Conservation (phyloP, 768 basidiomycete species). For the Coprinopsis cinerea region DNA sequence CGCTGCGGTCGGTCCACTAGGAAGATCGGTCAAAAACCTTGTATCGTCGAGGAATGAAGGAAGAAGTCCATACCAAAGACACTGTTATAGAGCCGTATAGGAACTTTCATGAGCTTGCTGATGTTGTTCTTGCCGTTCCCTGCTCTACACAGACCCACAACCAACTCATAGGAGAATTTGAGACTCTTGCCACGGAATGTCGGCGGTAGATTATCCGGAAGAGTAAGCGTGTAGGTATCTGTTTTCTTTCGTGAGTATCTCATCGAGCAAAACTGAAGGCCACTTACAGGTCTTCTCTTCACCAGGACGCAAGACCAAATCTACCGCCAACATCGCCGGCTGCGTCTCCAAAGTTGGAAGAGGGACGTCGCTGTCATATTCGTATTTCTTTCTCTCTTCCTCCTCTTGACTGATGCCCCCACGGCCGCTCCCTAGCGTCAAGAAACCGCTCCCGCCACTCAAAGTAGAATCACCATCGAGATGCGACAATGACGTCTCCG, state of each 20-base stretch:
- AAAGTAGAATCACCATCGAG: background rate
- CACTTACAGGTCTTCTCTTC: slow-evolving; percentile 77
- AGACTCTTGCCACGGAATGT: slow-evolving; percentile 83
- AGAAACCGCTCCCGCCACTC: background rate
- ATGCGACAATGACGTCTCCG: background rate
- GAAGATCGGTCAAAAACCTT: slow-evolving; percentile 4
- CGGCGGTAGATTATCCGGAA: slow-evolving; percentile 83
- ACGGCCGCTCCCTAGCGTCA: background rate
- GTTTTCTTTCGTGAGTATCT: slow-evolving; percentile 6
- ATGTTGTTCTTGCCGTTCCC: slow-evolving; percentile 42
- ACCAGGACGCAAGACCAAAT: slow-evolving; percentile 75
- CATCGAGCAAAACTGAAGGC: slow-evolving; percentile 6
- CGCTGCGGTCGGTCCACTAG: slow-evolving; percentile 48
- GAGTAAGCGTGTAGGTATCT: slow-evolving; percentile 75
- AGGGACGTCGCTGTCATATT: slow-evolving; percentile 55
- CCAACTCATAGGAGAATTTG: slow-evolving; percentile 83
- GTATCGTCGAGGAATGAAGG: background rate
- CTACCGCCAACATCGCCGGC: slow-evolving; percentile 86
- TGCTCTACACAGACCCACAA: slow-evolving; percentile 82
- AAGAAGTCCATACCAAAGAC: slow-evolving; percentile 80
- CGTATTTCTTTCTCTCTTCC: slow-evolving; percentile 26
- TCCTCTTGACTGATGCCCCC: background rate
- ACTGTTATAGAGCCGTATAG: slow-evolving; percentile 85
- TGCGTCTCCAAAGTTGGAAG: slow-evolving; percentile 85
- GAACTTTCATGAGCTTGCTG: slow-evolving; percentile 84